Evolutionary conservation across 352 stramenopile genomes (phyloP).

Genomic region (Phytophthora tentaculata): DNA sequence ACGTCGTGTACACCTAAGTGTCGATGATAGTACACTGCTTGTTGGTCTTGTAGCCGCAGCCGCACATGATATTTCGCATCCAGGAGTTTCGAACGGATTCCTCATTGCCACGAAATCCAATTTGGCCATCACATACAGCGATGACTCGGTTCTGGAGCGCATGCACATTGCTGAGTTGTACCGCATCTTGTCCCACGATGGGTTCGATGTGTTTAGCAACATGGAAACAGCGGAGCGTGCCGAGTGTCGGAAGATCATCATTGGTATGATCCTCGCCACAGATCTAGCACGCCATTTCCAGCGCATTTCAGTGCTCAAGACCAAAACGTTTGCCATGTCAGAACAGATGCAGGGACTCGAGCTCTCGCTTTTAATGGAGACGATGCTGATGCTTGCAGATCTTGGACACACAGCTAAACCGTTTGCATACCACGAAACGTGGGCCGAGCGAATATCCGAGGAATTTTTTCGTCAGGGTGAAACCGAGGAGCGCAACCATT

Average conservation of each 20-base stretch:
- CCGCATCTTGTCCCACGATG: slow-evolving; percentile 64
- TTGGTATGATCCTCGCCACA: slow-evolving; percentile 81
- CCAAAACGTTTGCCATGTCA: slow-evolving; percentile 61
- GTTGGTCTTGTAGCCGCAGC: slow-evolving; percentile 84
- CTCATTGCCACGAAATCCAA: slow-evolving; percentile 89
- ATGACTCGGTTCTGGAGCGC: slow-evolving; percentile 87
- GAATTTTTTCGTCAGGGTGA: slow-evolving; percentile 77
- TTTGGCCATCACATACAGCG: slow-evolving; percentile 93
- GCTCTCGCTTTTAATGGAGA: slow-evolving; percentile 76
- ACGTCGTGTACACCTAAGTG: slow-evolving; percentile 57
- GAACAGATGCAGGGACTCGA: slow-evolving; percentile 57
- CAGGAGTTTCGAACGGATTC: slow-evolving; percentile 92
- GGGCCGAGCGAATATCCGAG: slow-evolving; percentile 69
- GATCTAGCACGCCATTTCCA: slow-evolving; percentile 79
- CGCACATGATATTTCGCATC: slow-evolving; percentile 93
- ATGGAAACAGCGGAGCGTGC: slow-evolving; percentile 40
- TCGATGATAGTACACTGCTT: slow-evolving; percentile 61
- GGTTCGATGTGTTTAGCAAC: slow-evolving; percentile 67
- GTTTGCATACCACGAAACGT: slow-evolving; percentile 64
- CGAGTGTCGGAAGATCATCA: slow-evolving; percentile 71
- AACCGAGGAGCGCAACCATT: slow-evolving; percentile 55
- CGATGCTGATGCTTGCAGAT: slow-evolving; percentile 72
- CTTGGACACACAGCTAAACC: slow-evolving; percentile 72
- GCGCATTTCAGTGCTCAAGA: slow-evolving; percentile 77
- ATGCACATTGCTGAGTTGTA: slow-evolving; percentile 79